Conservation (phyloP, 108 stramenopile genomes). For the Fistulifera pelliculosa region DNA sequence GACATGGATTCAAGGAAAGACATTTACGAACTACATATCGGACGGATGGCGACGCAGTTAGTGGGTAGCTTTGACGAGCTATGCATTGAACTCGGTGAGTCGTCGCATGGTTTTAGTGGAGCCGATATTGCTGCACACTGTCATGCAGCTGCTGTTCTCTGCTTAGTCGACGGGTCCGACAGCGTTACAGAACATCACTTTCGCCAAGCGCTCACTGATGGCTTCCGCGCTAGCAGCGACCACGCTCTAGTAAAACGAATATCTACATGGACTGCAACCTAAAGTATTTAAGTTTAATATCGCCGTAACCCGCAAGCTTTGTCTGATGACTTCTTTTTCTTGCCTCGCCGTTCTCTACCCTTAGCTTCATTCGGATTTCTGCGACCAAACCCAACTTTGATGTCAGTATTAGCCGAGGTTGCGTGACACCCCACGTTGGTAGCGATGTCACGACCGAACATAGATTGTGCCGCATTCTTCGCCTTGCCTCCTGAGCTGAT, state of each 20-base stretch:
- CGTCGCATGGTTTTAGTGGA: slow-evolving; percentile 64
- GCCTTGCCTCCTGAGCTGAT: slow-evolving; percentile 53
- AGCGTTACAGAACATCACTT: slow-evolving; percentile 3
- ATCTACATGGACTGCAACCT: background rate
- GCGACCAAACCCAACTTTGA: slow-evolving; percentile 83
- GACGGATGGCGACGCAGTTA: slow-evolving; percentile 35
- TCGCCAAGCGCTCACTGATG: background rate
- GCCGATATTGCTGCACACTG: slow-evolving; percentile 81
- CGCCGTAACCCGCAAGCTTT: slow-evolving; percentile 83
- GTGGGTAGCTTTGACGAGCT: no score
- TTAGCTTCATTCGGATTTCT: slow-evolving; percentile 85
- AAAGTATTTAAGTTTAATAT: slow-evolving; percentile 30
- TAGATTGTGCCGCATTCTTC: slow-evolving; percentile 48
- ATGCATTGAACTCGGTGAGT: no score
- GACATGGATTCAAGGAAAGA: no score
- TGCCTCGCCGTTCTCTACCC: slow-evolving; percentile 91
- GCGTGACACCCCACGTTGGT: slow-evolving; percentile 74
- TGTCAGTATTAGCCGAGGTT: slow-evolving; percentile 45
- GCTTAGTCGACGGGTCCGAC: slow-evolving; percentile 23
- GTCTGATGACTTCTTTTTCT: slow-evolving; percentile 74
- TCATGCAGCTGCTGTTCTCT: slow-evolving; percentile 60
- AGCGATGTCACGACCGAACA: slow-evolving; percentile 85
- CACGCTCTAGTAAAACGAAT: slow-evolving; percentile 1
- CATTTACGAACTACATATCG: slow-evolving; percentile 29
- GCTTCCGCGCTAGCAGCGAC: slow-evolving; percentile 3